phyloP scores from a whole-genome alignment of 2,329 filamentous ascomycete genomes.

The Chaetomium strumarium region DNA sequence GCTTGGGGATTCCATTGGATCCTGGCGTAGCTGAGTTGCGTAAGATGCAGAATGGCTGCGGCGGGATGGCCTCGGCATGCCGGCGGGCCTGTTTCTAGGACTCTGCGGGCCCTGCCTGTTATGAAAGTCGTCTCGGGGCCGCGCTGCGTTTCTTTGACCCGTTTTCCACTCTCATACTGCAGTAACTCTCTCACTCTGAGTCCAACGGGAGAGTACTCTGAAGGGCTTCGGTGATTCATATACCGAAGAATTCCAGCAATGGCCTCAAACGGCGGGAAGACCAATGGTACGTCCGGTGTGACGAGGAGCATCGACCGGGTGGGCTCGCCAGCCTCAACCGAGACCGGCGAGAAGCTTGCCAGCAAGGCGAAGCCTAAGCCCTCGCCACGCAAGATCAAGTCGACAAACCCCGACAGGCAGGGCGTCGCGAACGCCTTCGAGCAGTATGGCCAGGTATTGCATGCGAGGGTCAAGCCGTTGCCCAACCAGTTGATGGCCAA shows the following conservation, averaged over 20 bases:
- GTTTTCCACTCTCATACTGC: background rate
- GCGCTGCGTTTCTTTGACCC: too few species aligned
- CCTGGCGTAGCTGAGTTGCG: too few species aligned
- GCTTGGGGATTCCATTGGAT: too few species aligned
- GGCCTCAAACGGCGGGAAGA: conserved; percentile 18
- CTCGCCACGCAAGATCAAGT: conserved; percentile 18
- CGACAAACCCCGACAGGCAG: conserved; percentile 27
- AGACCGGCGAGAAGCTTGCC: conserved; percentile 16
- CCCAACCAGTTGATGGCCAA: conserved; percentile 50
- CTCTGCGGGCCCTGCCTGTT: too few species aligned
- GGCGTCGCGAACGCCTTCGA: conserved; percentile 32
- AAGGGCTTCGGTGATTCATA: background rate
- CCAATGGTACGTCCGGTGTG: conserved; percentile 6
- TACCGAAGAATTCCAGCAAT: conserved; percentile 4
- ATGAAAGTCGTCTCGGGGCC: too few species aligned
- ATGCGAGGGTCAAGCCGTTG: conserved; percentile 54
- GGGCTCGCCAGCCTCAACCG: conserved; percentile 5
- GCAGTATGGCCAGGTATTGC: conserved; percentile 32
- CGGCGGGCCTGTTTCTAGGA: too few species aligned
- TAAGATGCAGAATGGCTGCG: too few species aligned
- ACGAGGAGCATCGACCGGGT: conserved; percentile 3
- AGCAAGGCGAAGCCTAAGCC: conserved; percentile 21
- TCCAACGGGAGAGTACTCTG: background rate
- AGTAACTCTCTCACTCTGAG: background rate
- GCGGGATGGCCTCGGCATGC: too few species aligned